A percentile compares a stretch with the other conserved stretches of the same genome.
Conservation (phyloP, 2,329 filamentous ascomycete genomes). For the Lachnellula subtilissima region DNA sequence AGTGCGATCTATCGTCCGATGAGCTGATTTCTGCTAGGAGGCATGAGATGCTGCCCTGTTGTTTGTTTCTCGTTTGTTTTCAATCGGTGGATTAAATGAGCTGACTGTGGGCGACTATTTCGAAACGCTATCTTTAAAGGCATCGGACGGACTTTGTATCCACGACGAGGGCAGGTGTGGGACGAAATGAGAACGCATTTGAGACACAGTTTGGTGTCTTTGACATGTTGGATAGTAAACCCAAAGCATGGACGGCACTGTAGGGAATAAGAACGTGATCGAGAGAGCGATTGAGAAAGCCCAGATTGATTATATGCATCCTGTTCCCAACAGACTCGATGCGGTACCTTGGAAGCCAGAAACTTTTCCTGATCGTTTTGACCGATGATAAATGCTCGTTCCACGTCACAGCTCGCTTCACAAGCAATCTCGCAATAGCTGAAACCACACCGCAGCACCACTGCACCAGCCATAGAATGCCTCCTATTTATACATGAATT, state of each 20-base stretch:
- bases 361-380: no score
- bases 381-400: no score
- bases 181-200: background rate
- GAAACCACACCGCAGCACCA: background rate
- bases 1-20: constrained; percentile 2
- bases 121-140: background rate
- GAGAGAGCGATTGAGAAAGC: no score
- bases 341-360: no score
- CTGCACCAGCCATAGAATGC: background rate
- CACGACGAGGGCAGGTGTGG: background rate
- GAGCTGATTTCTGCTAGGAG: background rate
- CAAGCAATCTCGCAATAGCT: background rate
- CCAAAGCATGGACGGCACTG: no score
- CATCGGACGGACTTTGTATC: background rate
- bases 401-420: no score
- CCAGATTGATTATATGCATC: no score
- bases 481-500: background rate
- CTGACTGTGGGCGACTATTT: background rate
- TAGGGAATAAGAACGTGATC: no score
- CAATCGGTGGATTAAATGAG: constrained; percentile 4
- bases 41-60: background rate
- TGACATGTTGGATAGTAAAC: no score
- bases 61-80: constrained; percentile 12
- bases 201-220: no score
- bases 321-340: no score